Percentiles rank a stretch among this genome's conserved stretches.
Conservation (phyloP, 2,329 filamentous ascomycete species). For the Colletotrichum sp. region DNA sequence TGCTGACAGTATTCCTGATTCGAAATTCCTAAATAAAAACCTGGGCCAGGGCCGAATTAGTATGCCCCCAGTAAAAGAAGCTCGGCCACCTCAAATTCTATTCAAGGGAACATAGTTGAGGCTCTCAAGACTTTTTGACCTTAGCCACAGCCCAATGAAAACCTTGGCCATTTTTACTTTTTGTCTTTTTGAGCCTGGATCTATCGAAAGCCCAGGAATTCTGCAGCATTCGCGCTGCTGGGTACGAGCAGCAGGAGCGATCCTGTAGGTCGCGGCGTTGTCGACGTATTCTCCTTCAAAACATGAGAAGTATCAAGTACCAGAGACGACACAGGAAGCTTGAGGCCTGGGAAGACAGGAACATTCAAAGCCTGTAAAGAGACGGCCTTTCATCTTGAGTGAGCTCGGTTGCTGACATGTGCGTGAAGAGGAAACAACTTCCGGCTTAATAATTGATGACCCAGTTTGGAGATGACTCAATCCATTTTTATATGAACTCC, state of each 20-base stretch:
- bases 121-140: background rate
- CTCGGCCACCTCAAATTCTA: fast-evolving
- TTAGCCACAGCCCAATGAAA: background rate
- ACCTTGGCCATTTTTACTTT: fast-evolving
- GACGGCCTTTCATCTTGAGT: background rate
- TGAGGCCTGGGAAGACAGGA: fast-evolving
- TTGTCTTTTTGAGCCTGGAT: background rate
- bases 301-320: background rate
- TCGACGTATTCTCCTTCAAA: background rate
- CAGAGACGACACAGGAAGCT: background rate
- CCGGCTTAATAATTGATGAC: background rate
- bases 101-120: background rate
- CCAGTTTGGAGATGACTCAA: background rate
- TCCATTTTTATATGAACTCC: background rate
- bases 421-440: background rate
- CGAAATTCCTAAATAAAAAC: background rate
- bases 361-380: background rate
- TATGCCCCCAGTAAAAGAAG: fast-evolving
- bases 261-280: background rate
- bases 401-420: background rate
- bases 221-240: background rate
- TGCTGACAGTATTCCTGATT: no score
- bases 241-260: fast-evolving
- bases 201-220: background rate
- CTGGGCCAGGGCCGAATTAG: fast-evolving